Evolutionary conservation across 148 eudicot species (phyloP).

Genomic region (Fagopyrum tataricum): DNA sequence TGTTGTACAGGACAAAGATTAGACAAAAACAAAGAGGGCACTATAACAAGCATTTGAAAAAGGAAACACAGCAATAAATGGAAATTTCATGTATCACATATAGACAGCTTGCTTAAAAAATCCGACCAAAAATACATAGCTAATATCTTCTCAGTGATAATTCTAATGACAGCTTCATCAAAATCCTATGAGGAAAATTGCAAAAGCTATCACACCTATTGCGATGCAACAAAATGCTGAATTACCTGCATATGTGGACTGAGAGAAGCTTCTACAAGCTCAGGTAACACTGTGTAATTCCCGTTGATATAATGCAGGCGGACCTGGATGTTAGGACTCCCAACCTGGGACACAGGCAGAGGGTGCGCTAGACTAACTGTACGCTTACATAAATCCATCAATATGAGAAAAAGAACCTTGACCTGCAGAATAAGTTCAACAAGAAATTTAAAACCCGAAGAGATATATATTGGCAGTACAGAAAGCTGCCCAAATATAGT

Average conservation of each 20-base stretch:
- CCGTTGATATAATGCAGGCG: constrained; percentile 95
- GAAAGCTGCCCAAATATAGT: neutral
- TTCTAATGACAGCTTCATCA: neutral
- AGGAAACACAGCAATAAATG: neutral
- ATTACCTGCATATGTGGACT: constrained; percentile 99
- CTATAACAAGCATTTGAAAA: neutral
- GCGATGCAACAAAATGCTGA: neutral
- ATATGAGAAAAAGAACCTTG: constrained; percentile 84
- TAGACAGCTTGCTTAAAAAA: neutral
- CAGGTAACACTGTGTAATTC: constrained; percentile 88
- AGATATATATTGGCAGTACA: neutral
- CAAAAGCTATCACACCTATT: neutral
- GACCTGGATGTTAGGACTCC: constrained; percentile 74
- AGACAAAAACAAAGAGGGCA: neutral
- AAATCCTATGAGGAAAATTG: neutral
- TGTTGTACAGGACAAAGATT: neutral
- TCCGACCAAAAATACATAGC: neutral
- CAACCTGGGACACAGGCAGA: constrained; percentile 94
- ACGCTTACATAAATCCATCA: constrained; percentile 90
- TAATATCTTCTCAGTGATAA: neutral
- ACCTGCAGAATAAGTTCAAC: constrained; percentile 44
- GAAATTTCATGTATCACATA: neutral
- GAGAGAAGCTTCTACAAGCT: constrained; percentile 97
- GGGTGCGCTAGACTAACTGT: constrained; percentile 73
- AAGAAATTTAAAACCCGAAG: neutral